Evolutionary conservation across 768 basidiomycete genomes (phyloP).

Genomic region (Rhodotorula babjevae): DNA sequence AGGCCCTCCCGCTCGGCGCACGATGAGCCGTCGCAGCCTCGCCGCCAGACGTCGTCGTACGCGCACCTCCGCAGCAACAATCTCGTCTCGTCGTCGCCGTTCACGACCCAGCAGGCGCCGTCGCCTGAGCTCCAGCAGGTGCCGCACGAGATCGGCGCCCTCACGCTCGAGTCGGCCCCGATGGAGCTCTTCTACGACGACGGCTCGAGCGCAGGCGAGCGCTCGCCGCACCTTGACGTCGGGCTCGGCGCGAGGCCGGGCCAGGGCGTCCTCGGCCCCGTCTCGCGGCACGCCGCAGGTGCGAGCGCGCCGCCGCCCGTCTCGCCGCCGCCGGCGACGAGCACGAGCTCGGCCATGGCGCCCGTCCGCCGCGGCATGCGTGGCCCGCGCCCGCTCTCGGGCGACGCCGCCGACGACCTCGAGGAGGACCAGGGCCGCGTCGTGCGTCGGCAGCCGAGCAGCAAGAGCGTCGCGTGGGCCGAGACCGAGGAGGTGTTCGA

Average conservation of each 20-base stretch:
- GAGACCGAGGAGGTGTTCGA: conserved; percentile 40
- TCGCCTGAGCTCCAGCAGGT: conserved; percentile 30
- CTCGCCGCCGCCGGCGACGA: background rate
- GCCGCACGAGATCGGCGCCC: conserved; percentile 28
- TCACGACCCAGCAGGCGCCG: conserved; percentile 7
- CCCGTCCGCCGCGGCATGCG: conserved; percentile 24
- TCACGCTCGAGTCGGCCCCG: conserved; percentile 27
- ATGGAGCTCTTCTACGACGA: conserved; percentile 5
- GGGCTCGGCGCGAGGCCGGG: conserved; percentile 10
- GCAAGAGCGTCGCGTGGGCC: conserved; percentile 40
- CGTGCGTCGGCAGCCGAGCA: conserved; percentile 26
- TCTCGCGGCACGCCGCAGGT: background rate
- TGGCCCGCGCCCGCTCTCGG: conserved; percentile 22
- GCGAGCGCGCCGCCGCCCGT: too few species aligned
- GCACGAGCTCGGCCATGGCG: conserved; percentile 15
- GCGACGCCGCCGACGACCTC: conserved; percentile 13
- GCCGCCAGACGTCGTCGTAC: conserved; percentile 23
- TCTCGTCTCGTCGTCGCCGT: conserved; percentile 36
- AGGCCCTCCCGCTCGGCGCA: conserved; percentile 15
- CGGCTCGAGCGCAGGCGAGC: background rate
- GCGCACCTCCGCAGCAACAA: conserved; percentile 30
- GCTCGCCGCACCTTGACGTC: background rate
- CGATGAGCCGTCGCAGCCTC: conserved; percentile 1
- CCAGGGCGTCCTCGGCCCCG: background rate
- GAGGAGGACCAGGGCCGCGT: background rate